Evolutionary conservation across 352 stramenopile species (phyloP), one percentile per base, ranked within the genome.

Genomic region (Phytophthora sojae): DNA sequence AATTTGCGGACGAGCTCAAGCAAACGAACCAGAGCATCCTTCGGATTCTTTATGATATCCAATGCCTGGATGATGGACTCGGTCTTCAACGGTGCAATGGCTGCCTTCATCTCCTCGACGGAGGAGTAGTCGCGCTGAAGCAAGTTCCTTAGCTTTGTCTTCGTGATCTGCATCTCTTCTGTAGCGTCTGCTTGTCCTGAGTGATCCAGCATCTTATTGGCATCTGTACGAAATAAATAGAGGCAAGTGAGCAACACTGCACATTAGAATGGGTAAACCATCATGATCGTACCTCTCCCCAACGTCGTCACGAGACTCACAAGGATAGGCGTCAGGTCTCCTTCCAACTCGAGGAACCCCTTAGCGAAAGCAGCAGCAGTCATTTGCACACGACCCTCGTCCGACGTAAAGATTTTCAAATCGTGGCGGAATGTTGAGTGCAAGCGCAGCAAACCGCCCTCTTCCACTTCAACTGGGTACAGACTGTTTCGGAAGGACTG

Each of bases 341-440:
- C 98, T 81, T 99, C 98, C 0, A 99, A 83, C 74, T 99, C 97
- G 0, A 99, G 80, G 73, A 99, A 97, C 6, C 98, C 98, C 80
- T 99, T 99, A 15, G 98, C 96, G 76, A 99, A 99, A 5, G 97
- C 97, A n/a, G 98, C 98, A 0, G 98, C 98, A 21, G 98, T 99
- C 82, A 99, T 99, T 85, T 99, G 99, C 32, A 99, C 98, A 21
- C 98, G 86, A 1, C 98, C 98, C 91, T 99, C 98, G 73, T 99
- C 98, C 4, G 90, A 98, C 7, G 97, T 99, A 76, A 99, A 99
- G 64, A 99, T 99, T 78, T 99, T 99, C 30, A 99, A 83, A 75
- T 99, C 98, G 84, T 99, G 98, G 4, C 98, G 94, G 77, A 99
- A 99, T 0, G 98, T 99, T 45, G 97, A 99, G 85, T 99, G 98